These are phyloP conservation scores for Xylaria digitata DNA, from an alignment of 2,329 filamentous ascomycete genomes.

Conservation along the genomic window DNA sequence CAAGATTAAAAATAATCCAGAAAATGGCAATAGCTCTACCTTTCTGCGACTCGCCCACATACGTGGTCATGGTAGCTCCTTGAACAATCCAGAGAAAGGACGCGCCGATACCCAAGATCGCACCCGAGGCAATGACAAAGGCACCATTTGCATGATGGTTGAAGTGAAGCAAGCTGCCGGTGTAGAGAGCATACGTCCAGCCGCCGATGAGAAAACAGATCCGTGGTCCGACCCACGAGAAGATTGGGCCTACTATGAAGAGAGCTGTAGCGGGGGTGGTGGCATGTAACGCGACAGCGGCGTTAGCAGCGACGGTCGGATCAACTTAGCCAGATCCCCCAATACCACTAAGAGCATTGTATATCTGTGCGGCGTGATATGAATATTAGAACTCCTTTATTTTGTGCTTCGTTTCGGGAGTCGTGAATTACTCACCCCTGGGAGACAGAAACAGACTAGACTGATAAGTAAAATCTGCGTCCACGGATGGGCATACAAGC, in stretches of 20 bases:
- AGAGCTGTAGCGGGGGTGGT: conserved; percentile 37
- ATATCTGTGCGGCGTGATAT: conserved; percentile 24
- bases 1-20: conserved; percentile 38
- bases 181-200: conserved; percentile 38
- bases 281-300: conserved; percentile 34
- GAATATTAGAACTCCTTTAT: not conserved
- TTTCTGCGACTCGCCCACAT: conserved; percentile 38
- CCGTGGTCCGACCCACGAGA: conserved; percentile 35
- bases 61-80: conserved; percentile 37
- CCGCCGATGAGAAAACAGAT: conserved; percentile 38
- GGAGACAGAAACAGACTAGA: conserved; percentile 36
- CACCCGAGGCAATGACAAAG: conserved; percentile 35
- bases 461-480: conserved; percentile 37
- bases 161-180: conserved; percentile 35
- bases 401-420: not conserved
- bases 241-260: conserved; percentile 36
- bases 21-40: conserved; percentile 37
- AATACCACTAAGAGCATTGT: conserved; percentile 35
- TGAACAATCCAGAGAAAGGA: conserved; percentile 39
- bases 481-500: conserved; percentile 36
- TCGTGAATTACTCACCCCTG: conserved; percentile 24
- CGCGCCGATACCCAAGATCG: conserved; percentile 34
- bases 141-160: conserved; percentile 28
- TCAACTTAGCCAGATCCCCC: conserved; percentile 36
- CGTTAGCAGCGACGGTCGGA: conserved; percentile 35